These are phyloP conservation scores for Hapsidospora chrysogenum DNA, from an alignment of 495 filamentous ascomycete species.

Conservation along the genomic window DNA sequence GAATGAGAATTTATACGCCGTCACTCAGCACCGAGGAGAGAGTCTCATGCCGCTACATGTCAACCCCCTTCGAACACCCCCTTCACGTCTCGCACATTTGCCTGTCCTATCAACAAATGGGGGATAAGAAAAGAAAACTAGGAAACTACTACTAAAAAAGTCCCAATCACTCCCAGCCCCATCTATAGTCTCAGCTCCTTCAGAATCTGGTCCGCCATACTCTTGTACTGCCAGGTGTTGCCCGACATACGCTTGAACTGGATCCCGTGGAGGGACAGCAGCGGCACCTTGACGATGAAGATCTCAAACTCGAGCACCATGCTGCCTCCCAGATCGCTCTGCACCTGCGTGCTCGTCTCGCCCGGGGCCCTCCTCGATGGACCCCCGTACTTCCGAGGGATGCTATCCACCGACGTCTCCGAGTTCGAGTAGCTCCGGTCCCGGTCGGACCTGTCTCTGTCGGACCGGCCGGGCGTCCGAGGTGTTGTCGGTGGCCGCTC, in stretches of 20 bases:
- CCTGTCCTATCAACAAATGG: no score
- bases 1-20: not conserved
- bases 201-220: constrained; percentile 90
- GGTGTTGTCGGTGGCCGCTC: constrained; percentile 30
- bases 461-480: constrained; percentile 14
- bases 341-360: constrained; percentile 72
- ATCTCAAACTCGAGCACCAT: constrained; percentile 87
- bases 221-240: constrained; percentile 96
- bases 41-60: no score
- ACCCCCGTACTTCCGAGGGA: constrained; percentile 23
- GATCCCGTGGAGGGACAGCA: constrained; percentile 85
- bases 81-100: no score
- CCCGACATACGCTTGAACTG: constrained; percentile 97
- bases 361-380: constrained; percentile 40
- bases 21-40: not conserved
- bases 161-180: no score
- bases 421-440: constrained; percentile 68
- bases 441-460: constrained; percentile 20
- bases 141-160: no score
- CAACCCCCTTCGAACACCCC: no score
- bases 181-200: constrained; percentile 64
- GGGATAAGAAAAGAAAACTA: not conserved
- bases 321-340: constrained; percentile 65
- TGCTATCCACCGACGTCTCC: constrained; percentile 60
- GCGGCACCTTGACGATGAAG: constrained; percentile 90